phyloP scores from a whole-genome alignment of 345 rosid genomes.

The Euphorbia peplus region DNA sequence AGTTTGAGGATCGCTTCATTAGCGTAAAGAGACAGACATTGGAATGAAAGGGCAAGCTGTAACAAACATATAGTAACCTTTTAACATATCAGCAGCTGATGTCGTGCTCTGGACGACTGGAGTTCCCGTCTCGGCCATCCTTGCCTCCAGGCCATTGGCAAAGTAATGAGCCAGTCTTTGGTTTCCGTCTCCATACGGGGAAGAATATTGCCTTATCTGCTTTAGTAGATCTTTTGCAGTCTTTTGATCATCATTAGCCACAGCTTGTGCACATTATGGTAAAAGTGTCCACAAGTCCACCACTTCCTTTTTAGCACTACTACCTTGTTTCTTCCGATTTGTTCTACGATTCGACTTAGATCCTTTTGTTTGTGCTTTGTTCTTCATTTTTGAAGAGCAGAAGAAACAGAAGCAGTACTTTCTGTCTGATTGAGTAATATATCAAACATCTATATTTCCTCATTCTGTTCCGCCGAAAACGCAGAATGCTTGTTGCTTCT shows the following conservation, averaged over 20 bases:
- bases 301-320: conserved; percentile 34
- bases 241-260: conserved; percentile 23
- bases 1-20: conserved; percentile 46
- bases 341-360: conserved; percentile 24
- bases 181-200: conserved; percentile 28
- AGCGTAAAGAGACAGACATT: conserved; percentile 44
- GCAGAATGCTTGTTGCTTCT: conserved; percentile 57
- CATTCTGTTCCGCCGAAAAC: conserved; percentile 31
- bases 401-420: conserved; percentile 17
- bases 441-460: conserved; percentile 49
- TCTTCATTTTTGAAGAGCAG: conserved; percentile 33
- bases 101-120: conserved; percentile 31
- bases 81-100: conserved; percentile 49
- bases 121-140: conserved; percentile 44
- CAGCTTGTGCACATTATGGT: conserved; percentile 54
- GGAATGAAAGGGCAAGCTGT: conserved; percentile 53
- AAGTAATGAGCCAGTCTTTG: conserved; percentile 34
- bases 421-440: conserved; percentile 35
- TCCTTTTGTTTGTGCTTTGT: conserved; percentile 30
- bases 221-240: conserved; percentile 22
- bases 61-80: conserved; percentile 44
- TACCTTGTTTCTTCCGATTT: conserved; percentile 33
- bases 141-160: conserved; percentile 30
- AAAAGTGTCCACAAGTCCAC: conserved; percentile 55
- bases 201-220: conserved; percentile 30